Percentiles rank a stretch among this genome's conserved stretches.
Conservation (phyloP, 129 eudicot genomes). For the Centaurea solstitialis region DNA sequence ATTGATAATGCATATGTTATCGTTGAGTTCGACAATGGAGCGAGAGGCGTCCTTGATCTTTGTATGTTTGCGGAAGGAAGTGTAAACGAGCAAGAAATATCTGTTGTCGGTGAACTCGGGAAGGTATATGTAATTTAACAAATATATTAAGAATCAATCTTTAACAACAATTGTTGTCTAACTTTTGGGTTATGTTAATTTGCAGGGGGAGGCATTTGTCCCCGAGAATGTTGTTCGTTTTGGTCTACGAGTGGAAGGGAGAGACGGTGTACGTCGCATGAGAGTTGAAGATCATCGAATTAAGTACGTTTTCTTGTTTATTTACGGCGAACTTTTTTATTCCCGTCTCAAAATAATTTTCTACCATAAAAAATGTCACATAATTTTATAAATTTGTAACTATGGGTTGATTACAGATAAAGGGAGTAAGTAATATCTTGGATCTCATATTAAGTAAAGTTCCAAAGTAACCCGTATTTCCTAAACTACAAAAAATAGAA, state of each 20-base stretch:
- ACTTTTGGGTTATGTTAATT: slow-evolving; percentile 3
- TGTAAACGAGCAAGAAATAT: slow-evolving; percentile 98
- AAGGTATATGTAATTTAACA: slow-evolving; percentile 52
- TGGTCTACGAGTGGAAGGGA: slow-evolving; percentile 73
- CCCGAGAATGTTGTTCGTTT: slow-evolving; percentile 85
- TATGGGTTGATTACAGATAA: background rate
- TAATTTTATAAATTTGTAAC: background rate
- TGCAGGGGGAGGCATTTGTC: slow-evolving; percentile 89
- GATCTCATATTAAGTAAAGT: background rate
- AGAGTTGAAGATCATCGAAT: slow-evolving; percentile 77
- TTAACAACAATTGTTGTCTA: background rate
- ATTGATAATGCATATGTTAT: slow-evolving; percentile 97
- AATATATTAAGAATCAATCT: background rate
- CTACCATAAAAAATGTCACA: background rate
- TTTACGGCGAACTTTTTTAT: too few species aligned
- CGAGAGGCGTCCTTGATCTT: slow-evolving; percentile 94
- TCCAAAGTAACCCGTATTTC: background rate
- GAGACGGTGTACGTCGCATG: slow-evolving; percentile 80
- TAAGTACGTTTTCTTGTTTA: slow-evolving; percentile 43
- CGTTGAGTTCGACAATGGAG: slow-evolving; percentile 90
- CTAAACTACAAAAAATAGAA: background rate
- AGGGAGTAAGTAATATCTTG: too few species aligned
- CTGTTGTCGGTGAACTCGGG: slow-evolving; percentile 82
- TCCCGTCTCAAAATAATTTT: background rate
- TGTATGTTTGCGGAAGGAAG: slow-evolving; percentile 99